Conservation (phyloP, 768 basidiomycete species). For the Nidula microcarpa region DNA sequence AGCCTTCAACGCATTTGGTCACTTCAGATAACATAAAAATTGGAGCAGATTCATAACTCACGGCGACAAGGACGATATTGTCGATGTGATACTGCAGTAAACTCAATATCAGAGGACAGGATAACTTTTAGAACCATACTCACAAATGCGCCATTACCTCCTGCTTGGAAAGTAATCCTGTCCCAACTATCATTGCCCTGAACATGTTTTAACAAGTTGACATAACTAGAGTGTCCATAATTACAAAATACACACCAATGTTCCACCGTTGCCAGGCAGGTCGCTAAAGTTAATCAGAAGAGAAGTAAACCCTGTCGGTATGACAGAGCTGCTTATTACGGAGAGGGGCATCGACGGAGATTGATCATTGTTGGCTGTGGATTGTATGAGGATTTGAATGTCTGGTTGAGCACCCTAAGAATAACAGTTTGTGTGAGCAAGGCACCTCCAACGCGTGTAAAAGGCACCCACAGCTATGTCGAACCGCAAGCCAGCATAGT, state of each 20-base stretch:
- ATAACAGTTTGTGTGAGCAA: not conserved
- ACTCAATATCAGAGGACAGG: not conserved
- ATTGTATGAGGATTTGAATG: conserved; percentile 35
- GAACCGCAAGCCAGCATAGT: conserved; percentile 45
- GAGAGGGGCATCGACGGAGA: conserved; percentile 40
- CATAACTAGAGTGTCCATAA: not conserved
- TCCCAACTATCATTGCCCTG: conserved; percentile 44
- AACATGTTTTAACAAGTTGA: not conserved
- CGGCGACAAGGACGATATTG: conserved; percentile 42
- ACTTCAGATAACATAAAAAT: not conserved
- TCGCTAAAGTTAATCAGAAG: conserved; percentile 44
- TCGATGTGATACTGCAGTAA: conserved; percentile 41
- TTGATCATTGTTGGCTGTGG: conserved; percentile 29
- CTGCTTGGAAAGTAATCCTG: conserved; percentile 45
- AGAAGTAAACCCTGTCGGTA: conserved; percentile 34
- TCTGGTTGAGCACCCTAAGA: conserved; percentile 41
- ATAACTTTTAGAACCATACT: conserved; percentile 5
- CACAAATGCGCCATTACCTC: conserved; percentile 39
- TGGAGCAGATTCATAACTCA: conserved; percentile 11
- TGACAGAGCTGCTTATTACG: conserved; percentile 34
- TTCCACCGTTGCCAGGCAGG: conserved; percentile 37
- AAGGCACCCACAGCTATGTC: conserved; percentile 40
- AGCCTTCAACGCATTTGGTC: conserved; percentile 14
- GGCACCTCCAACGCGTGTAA: not conserved
- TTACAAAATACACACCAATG: conserved; percentile 22